Base-by-base conservation (phyloP, 371 early-diverging fungal genomes). In the Mucor ambiguus region DNA sequence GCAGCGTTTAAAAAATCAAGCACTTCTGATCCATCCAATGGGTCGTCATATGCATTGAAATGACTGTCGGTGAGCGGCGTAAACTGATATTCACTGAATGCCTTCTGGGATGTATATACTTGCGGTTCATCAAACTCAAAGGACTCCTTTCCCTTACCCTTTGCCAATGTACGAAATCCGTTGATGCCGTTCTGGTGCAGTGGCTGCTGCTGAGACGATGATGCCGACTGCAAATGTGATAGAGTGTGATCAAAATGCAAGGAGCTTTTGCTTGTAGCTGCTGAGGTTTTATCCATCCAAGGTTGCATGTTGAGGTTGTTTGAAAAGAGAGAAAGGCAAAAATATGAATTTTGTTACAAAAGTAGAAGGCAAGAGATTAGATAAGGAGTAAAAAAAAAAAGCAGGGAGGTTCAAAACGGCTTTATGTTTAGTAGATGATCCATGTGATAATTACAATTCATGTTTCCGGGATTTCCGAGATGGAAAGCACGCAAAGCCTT, bases 21-120 rank as follows among this genome's bases (percentile, higher is more conserved):
- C 4, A 82, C 70, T 3, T 78, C 76, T 8, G 70, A 68, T 3
- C 81, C 81, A 33, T 80, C 81, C 11, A 64, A 14, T 24, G 55
- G 44, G 7, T 28, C 37, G n/a, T 44, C 24, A 10, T 52, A 44
- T 26, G 49, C 49, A 49, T 49, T 26, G 4, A 49, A 49, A 33
- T 33, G 41, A 55, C 16, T 59, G 57, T 28, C 44, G 44, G 26
- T 54, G 24, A 22, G 24, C 10, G 49, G 24, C 4, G 49, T 26
- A 24, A 26, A 26, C 24, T 49, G 49, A 14, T 49, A 49, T 3
- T 26, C 24, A 12, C 1, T 26, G 24, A 49, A 49, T 26, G 49
- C 26, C 22, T 24, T 37, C 37, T 37, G 37, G 1, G 37, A 24
- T 22, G 20, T 26, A 5, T 49, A 12, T 26, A 4, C 26, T 26